Percentiles rank a stretch among this genome's conserved stretches.
These are phyloP conservation scores for Erythrobasidium yunnanense DNA, from an alignment of 768 basidiomycete genomes.

Conservation along the genomic window DNA sequence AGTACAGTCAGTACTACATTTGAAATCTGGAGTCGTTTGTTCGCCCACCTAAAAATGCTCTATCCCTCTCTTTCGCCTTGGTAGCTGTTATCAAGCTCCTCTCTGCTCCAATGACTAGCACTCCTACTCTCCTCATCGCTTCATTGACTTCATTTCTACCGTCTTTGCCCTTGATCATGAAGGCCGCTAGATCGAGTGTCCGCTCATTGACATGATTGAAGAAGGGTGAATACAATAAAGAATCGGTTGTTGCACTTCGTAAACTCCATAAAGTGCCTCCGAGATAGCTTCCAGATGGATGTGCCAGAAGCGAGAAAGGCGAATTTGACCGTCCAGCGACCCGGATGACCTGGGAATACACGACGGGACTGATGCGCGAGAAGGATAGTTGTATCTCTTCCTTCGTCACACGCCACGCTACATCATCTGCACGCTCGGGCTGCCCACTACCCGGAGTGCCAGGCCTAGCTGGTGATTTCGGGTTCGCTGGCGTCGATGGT, in stretches of 20 bases:
- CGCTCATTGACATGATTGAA: slow-evolving; percentile 94
- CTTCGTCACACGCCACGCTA: slow-evolving; percentile 48
- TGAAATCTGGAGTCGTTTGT: background rate
- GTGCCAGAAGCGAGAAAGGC: slow-evolving; percentile 85
- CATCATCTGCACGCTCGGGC: slow-evolving; percentile 3
- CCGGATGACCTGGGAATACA: slow-evolving; percentile 91
- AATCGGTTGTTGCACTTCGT: slow-evolving; percentile 82
- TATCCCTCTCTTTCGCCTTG: slow-evolving; percentile 78
- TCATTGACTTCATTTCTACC: slow-evolving; percentile 62
- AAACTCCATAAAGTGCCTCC: slow-evolving; percentile 98
- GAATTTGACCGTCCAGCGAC: slow-evolving; percentile 72
- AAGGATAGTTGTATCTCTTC: slow-evolving; percentile 88
- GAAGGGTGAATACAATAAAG: slow-evolving; percentile 85
- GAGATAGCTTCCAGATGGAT: slow-evolving; percentile 85
- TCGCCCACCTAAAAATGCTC: background rate
- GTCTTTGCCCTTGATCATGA: slow-evolving; percentile 48
- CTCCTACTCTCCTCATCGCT: slow-evolving; percentile 74
- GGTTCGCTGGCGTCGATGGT: background rate
- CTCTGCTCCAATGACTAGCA: slow-evolving; percentile 87
- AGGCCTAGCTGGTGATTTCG: background rate
- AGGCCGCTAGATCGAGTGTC: slow-evolving; percentile 85
- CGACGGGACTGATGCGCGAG: slow-evolving; percentile 75
- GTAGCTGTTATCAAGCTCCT: slow-evolving; percentile 70
- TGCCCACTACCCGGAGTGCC: background rate
- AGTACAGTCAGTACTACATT: slow-evolving; percentile 51